Percentiles rank a stretch among this genome's conserved stretches.
Evolutionary conservation across 148 eudicot species (phyloP).

Genomic region (Rhododendron griersonianum): DNA sequence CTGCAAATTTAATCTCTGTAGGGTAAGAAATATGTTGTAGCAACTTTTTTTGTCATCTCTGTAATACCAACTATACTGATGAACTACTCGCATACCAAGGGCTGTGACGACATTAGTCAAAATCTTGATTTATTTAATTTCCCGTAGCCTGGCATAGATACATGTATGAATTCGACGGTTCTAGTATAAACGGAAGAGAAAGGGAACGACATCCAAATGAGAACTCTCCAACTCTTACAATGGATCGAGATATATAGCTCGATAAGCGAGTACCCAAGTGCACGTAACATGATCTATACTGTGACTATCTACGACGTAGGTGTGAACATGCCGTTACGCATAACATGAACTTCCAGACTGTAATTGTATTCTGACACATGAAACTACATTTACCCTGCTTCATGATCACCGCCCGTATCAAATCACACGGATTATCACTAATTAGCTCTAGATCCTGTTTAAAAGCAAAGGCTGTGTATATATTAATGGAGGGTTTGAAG

Average conservation of each 20-base stretch:
- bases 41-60: neutral
- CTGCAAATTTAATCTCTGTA: neutral
- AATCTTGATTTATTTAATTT: neutral
- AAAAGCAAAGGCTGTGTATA: neutral
- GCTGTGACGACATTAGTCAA: neutral
- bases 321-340: too few relatives aligned
- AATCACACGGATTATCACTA: neutral
- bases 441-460: neutral
- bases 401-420: neutral
- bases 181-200: too few relatives aligned
- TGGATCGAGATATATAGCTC: too few relatives aligned
- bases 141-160: neutral
- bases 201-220: too few relatives aligned
- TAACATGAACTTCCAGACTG: too few relatives aligned
- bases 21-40: neutral
- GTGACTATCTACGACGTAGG: too few relatives aligned
- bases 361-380: too few relatives aligned
- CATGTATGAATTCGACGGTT: too few relatives aligned
- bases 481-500: neutral
- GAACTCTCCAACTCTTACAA: too few relatives aligned
- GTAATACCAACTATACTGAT: neutral
- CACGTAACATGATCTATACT: too few relatives aligned
- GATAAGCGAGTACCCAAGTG: neutral
- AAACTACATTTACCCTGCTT: too few relatives aligned
- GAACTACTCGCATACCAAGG: neutral